Conservation (phyloP, 345 rosid species). For the Xanthoceras sorbifolium region DNA sequence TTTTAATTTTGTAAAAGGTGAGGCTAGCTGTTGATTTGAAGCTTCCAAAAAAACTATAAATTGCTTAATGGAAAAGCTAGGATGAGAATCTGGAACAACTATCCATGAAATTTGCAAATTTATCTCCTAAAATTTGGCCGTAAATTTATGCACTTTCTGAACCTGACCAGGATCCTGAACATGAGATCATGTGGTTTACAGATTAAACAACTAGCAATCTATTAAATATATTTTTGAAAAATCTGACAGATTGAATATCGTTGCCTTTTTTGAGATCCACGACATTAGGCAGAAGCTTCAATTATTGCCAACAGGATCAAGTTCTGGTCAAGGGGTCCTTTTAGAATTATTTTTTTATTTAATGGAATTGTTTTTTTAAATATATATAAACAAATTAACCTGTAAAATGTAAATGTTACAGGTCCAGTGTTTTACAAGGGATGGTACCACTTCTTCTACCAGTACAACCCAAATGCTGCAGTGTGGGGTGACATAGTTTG, state of each 20-base stretch:
- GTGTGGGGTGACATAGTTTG: slow-evolving; percentile 94
- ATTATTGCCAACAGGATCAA: neutral
- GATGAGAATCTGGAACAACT: neutral
- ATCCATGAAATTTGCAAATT: neutral
- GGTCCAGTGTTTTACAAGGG: slow-evolving; percentile 94
- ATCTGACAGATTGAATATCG: neutral
- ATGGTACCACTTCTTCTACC: slow-evolving; percentile 96
- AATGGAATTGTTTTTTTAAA: too few species aligned
- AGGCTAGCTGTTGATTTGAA: too few species aligned
- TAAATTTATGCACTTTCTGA: neutral
- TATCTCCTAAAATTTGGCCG: neutral
- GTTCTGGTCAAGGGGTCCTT: neutral
- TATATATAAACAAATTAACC: neutral
- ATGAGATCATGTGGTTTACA: neutral
- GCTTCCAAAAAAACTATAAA: too few species aligned
- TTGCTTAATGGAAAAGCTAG: neutral
- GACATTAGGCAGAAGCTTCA: neutral
- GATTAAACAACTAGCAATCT: neutral
- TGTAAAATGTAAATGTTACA: slow-evolving; percentile 23
- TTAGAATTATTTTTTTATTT: neutral
- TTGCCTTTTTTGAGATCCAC: neutral
- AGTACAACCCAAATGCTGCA: slow-evolving; percentile 82
- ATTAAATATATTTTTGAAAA: neutral
- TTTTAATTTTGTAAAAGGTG: too few species aligned
- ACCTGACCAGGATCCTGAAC: neutral